Base-by-base conservation (phyloP, 805 yeast genomes). In the Barnettozyma botsteinii region DNA sequence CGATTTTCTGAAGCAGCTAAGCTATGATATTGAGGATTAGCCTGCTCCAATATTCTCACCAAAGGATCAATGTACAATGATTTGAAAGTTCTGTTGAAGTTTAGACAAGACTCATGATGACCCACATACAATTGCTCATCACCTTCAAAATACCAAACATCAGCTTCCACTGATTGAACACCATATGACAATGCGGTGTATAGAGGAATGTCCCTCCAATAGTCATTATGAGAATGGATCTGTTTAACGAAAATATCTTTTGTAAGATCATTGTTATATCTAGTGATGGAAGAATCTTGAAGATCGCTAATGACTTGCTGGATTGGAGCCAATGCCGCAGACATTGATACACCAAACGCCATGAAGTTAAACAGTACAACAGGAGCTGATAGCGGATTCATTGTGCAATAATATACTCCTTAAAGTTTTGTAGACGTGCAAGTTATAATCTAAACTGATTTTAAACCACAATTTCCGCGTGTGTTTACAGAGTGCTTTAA, bases 141-240 rank as follows among this genome's bases (percentile, higher is more conserved):
- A 12, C 42, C 49, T 3, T 52, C 54, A 40, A 56, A 50, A 33
- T 59, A 62, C 85, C 83, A 80, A 17, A 79, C 70, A 51, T 81
- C 88, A 14, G 81, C 81, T 57, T 81, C 88, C 2, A 81, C 69
- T 37, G 83, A 74, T 36, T 69, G 68, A 21, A 73, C 72, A 6
- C 87, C 88, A 30, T 52, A 49, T 2, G 63, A 57, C 11, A 70
- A 55, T 0, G 85, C 87, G 40, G 78, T 79, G 39, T 69, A 66
- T 5, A 81, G 60, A 1, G 87, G 86, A 11, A 66, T 57, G 12
- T 60, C 56, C 50, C 87, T 62, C 85, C 86, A 80, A 58, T 81
- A 82, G 56, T 81, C 87, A 51, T 81, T 81, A 56, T 81, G 89
- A 1, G 85, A 77, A 53, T 81, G 88, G 29, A 80, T 65, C 29